These are phyloP conservation scores for Linum trigynum DNA, from an alignment of 345 rosid genomes.

Conservation along the genomic window DNA sequence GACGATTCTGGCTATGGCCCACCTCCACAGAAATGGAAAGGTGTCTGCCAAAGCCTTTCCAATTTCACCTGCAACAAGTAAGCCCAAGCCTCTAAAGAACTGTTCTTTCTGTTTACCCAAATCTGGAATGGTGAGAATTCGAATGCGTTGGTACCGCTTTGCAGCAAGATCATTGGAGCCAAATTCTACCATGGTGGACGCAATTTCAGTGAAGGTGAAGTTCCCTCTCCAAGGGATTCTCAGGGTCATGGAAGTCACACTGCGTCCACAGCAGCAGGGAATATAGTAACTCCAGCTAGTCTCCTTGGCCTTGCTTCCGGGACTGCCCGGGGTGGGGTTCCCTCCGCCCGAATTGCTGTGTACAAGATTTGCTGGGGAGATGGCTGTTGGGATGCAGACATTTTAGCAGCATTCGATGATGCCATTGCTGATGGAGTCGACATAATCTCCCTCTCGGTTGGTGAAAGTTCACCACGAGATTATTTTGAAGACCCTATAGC, in stretches of 20 bases:
- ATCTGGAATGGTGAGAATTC: background rate
- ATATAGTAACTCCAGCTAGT: background rate
- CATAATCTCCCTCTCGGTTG: background rate
- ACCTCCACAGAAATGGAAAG: background rate
- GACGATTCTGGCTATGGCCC: background rate
- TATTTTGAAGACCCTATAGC: background rate
- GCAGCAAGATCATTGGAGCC: background rate
- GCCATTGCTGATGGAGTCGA: conserved; percentile 3
- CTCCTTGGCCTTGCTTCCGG: background rate
- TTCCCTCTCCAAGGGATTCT: background rate
- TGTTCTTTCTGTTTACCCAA: background rate
- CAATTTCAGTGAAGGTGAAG: background rate
- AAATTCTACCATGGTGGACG: background rate
- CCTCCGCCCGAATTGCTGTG: background rate
- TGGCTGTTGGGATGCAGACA: background rate
- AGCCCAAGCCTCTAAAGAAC: background rate
- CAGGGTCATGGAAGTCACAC: background rate
- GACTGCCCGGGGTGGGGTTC: background rate
- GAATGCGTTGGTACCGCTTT: background rate
- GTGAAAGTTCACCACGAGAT: background rate
- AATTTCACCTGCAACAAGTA: conserved; percentile 5
- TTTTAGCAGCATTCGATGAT: background rate
- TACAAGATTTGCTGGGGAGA: background rate
- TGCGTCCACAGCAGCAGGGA: background rate
- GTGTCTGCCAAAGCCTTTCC: background rate